Base-by-base conservation (phyloP, 2,329 filamentous ascomycete genomes). In the Diaporthe ilicicola region DNA sequence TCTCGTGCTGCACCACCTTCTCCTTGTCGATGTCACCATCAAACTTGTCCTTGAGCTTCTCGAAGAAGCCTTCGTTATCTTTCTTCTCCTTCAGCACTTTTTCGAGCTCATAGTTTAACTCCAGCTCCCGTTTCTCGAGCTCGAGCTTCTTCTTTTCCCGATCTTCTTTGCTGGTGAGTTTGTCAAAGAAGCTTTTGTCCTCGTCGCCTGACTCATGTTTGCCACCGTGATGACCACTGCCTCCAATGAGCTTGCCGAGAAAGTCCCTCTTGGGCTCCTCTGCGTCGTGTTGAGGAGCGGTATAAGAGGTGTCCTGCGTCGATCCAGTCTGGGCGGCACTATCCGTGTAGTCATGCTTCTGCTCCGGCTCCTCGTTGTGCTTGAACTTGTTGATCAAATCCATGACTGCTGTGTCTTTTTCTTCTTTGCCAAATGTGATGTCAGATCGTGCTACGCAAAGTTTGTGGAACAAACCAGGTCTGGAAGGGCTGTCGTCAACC, bases 361-460 rank as follows among this genome's bases (percentile, higher is more conserved):
- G 12, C 34, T 44, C 29, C 13, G 27, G 37, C 24, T 69, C 46
- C 17, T 67, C 61, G 50, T 27, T 61, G 32, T 70, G 69, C 69
- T 70, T 70, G 61, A 70, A 53, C 34, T 67, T 70, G 32, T 67
- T 53, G 69, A 70, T 51, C 32, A 70, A 67, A 24, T 51, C 69
- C 69, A 70, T 70, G 17, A 5, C 50, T 29, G n/a, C 5, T 12
- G 9, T n/a, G n/a, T n/a, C n/a, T n/a, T n/a, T n/a, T 34, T 29
- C 32, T 34, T 37, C 44, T 64, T n/a, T n/a, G n/a, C n/a, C 3
- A 15, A 24, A 50, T 37, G 17, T 54, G 34, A 4, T 19, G 34
- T 22, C n/a, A 15, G 13, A 15, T 7, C 27, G 32, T 66, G 12
- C 32, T 39, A 29, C 19, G 37, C n/a, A 42, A 46, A 46, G 27